Evolutionary conservation across 306 rosid species (phyloP).

Genomic region (Casuarina glauca): DNA sequence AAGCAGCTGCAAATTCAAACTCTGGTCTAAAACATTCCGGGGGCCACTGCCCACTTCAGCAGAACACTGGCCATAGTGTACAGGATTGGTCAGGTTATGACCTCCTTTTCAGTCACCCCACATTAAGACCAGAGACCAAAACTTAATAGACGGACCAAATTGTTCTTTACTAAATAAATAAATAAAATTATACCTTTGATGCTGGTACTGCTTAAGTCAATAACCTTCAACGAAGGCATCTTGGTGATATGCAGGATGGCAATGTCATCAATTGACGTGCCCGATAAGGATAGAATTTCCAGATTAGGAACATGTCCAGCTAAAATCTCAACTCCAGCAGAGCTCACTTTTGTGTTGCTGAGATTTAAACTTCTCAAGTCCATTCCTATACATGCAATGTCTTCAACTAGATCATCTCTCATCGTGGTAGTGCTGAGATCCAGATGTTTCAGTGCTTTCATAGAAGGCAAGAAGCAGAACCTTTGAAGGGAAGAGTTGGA

Average conservation of each 20-base stretch:
- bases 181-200: constrained; percentile 62
- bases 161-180: background rate
- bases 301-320: constrained; percentile 75
- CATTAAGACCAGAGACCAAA: background rate
- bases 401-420: constrained; percentile 62
- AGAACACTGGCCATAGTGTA: background rate
- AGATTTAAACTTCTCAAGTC: constrained; percentile 72
- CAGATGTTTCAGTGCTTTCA: constrained; percentile 67
- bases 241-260: constrained; percentile 55
- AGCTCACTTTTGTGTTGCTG: constrained; percentile 64
- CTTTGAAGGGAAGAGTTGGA: constrained; percentile 56
- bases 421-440: constrained; percentile 72
- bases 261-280: constrained; percentile 68
- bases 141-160: background rate
- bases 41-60: background rate
- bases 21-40: background rate
- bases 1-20: background rate
- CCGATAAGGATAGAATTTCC: constrained; percentile 62
- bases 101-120: no score
- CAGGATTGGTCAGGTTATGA: background rate
- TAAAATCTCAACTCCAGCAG: constrained; percentile 68
- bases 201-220: constrained; percentile 74
- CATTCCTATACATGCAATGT: constrained; percentile 59
- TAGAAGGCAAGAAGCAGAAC: constrained; percentile 56
- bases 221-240: constrained; percentile 74